A percentile compares a stretch with the other conserved stretches of the same genome.
phyloP scores from a whole-genome alignment of 805 yeast species.

The Suhomyces sp. region DNA sequence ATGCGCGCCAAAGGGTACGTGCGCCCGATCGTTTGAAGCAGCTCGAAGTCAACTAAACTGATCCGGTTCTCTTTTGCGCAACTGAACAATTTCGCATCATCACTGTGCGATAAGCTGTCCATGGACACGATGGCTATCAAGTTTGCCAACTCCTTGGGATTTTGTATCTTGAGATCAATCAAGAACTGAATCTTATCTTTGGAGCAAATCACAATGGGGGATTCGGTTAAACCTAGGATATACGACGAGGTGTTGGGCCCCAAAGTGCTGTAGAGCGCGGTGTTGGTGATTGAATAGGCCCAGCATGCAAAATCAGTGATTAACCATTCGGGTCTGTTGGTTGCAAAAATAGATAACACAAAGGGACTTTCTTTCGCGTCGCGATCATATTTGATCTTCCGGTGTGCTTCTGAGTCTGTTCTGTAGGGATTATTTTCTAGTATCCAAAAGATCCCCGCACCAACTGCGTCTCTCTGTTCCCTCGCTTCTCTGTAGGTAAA shows the following conservation, averaged over 20 bases:
- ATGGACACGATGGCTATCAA: conserved; percentile 55
- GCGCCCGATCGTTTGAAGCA: conserved; percentile 15
- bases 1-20: conserved; percentile 16
- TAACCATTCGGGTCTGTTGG: conserved; percentile 37
- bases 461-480: conserved; percentile 27
- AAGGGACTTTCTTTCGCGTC: conserved; percentile 17
- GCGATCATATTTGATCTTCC: conserved; percentile 18
- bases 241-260: conserved; percentile 32
- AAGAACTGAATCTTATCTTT: conserved; percentile 47
- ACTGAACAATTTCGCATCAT: conserved; percentile 9
- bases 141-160: conserved; percentile 28
- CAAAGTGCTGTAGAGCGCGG: conserved; percentile 41
- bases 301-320: conserved; percentile 35
- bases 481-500: conserved; percentile 29
- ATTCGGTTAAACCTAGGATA: conserved; percentile 31
- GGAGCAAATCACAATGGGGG: conserved; percentile 51
- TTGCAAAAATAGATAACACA: conserved; percentile 30
- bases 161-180: conserved; percentile 40
- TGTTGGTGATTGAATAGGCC: conserved; percentile 31
- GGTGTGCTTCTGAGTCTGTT: conserved; percentile 22
- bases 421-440: conserved; percentile 31
- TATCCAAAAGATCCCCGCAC: conserved; percentile 38
- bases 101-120: conserved; percentile 29
- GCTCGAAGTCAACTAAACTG: conserved; percentile 21
- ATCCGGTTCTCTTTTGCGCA: conserved; percentile 18